Evolutionary conservation across 140 eudicot species (phyloP), one percentile per base, ranked within the genome.

Genomic region (Cichorium intybus): DNA sequence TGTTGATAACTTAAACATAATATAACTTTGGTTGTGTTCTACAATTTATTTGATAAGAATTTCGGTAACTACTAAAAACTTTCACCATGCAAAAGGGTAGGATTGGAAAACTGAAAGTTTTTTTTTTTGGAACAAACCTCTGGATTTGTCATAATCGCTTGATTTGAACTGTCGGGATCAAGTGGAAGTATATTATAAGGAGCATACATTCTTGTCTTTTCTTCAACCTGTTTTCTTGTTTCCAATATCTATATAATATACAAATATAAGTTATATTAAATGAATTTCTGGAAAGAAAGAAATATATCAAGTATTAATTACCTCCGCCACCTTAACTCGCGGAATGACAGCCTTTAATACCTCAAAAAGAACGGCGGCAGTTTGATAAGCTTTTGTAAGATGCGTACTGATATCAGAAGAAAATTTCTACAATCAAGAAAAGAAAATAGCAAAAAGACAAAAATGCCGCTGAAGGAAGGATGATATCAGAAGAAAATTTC

Each of bases 341-440:
- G 82, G 63, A 71, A 88, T 93, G 53, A 93, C 99, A 61, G 99
- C 97, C 82, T 68, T 88, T 72, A 93, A 64, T 24, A 93, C 99
- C 71, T 93, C 99, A 86, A 93, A 93, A 23, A 93, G 94, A 59
- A 93, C 97, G 64, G 95, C 88, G 50, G 99, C 99, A 34, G 99
- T 93, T 78, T 93, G 99, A 75, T 88, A 88, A 18, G 97, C 99
- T 78, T 93, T 93, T 70, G 99, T 93, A 65, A 93, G 97, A 61
- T 92, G 95, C 27, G 97, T 85, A 78, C 99, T 93, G 85, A 61
- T 23, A 24, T 53, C 59, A 50, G 26, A 71, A 59, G 56, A 27
- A 34, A 43, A 62, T 14, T 10, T 68, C 31, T 49, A 20, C 34
- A 10, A 55, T 74, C 65, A 76, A 70, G 62, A 60, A 79, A 62